These are phyloP conservation scores for Diaporthe sp. DNA, from an alignment of 2,329 filamentous ascomycete species.

Conservation along the genomic window DNA sequence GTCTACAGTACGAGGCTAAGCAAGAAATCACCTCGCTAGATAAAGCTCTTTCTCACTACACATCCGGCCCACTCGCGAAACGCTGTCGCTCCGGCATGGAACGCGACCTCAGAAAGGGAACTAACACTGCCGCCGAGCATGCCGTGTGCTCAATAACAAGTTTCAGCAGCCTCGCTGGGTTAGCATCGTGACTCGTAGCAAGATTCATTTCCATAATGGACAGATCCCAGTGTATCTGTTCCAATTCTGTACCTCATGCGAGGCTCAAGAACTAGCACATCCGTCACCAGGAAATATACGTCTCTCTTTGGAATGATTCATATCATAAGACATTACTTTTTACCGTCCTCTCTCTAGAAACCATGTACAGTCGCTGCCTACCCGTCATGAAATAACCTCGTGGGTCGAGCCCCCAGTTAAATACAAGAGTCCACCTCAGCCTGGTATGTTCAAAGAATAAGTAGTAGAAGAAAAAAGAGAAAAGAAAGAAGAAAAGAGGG, in stretches of 20 bases:
- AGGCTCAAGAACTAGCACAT: not conserved
- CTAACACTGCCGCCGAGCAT: not conserved
- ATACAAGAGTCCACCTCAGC: conserved; percentile 30
- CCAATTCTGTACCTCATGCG: not conserved
- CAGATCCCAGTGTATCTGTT: not conserved
- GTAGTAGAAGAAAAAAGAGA: conserved; percentile 8
- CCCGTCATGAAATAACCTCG: conserved; percentile 17
- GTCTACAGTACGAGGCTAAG: not conserved
- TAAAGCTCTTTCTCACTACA: not conserved
- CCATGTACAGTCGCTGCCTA: conserved; percentile 22
- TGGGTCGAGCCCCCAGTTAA: not conserved
- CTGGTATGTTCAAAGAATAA: conserved; percentile 22
- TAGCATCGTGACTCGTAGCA: not conserved
- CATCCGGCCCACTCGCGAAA: not conserved
- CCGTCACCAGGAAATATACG: not conserved
- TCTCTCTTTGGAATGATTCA: not conserved
- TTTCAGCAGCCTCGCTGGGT: too few species aligned
- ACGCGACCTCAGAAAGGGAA: not conserved
- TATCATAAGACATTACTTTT: conserved; percentile 39
- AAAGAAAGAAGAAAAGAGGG: conserved; percentile 22
- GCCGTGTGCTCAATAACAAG: not conserved
- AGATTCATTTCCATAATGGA: not conserved
- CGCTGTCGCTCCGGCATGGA: not conserved
- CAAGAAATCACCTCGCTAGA: not conserved
- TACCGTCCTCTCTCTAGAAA: conserved; percentile 20